Evolutionary conservation across 2,329 filamentous ascomycete genomes (phyloP).

Genomic region (Lasiodiplodia gonubiensis): DNA sequence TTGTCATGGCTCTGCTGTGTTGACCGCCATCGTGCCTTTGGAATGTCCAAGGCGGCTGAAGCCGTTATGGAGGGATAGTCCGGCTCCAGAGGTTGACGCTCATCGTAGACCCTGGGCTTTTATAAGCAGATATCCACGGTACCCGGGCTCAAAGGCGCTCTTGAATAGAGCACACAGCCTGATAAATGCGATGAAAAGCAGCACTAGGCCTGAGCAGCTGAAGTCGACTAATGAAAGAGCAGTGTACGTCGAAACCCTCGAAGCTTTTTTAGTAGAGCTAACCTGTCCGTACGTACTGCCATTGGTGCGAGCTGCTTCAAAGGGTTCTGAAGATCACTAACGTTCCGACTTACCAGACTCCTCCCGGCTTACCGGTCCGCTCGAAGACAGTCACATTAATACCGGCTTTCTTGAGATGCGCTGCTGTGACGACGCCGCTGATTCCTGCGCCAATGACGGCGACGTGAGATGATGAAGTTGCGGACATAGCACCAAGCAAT

Average conservation of each 20-base stretch:
- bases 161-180: background rate
- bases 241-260: background rate
- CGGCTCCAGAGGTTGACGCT: constrained; percentile 55
- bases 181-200: background rate
- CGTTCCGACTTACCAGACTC: constrained; percentile 57
- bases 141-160: background rate
- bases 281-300: background rate
- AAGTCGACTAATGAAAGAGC: background rate
- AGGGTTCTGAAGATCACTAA: background rate
- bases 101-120: constrained; percentile 55
- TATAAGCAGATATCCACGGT: background rate
- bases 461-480: constrained; percentile 32
- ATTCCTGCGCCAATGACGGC: constrained; percentile 47
- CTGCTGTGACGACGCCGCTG: constrained; percentile 44
- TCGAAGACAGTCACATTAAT: constrained; percentile 62
- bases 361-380: constrained; percentile 58
- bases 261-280: background rate
- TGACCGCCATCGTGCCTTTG: constrained; percentile 19
- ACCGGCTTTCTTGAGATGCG: constrained; percentile 42
- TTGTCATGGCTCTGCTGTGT: constrained; percentile 27
- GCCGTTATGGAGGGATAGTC: constrained; percentile 48
- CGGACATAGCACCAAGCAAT: constrained; percentile 30
- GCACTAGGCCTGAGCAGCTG: background rate
- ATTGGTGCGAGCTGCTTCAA: background rate
- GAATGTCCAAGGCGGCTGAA: constrained; percentile 20